Percentiles rank a stretch among this genome's conserved stretches.
phyloP scores from a whole-genome alignment of 495 filamentous ascomycete species.

The Rhypophila decipiens region DNA sequence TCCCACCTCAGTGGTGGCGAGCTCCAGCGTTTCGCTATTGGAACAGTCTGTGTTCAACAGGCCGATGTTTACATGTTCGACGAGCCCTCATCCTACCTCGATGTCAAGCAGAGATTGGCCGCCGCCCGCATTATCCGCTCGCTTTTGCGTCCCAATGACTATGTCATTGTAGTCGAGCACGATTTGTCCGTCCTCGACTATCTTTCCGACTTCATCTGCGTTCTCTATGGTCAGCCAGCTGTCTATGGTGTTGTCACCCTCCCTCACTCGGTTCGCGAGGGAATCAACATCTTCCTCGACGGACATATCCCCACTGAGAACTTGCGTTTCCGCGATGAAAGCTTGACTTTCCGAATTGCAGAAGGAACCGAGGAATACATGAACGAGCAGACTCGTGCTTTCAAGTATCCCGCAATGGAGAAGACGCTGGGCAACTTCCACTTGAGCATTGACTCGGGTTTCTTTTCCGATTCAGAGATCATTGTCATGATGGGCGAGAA shows the following conservation, averaged over 20 bases:
- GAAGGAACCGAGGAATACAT: conserved; percentile 90
- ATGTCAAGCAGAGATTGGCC: conserved; percentile 93
- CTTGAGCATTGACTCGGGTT: conserved; percentile 69
- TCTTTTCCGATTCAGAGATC: conserved; percentile 96
- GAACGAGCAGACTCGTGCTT: conserved; percentile 75
- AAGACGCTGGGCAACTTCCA: conserved; percentile 92
- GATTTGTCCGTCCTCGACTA: conserved; percentile 97
- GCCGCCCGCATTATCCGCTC: conserved; percentile 88
- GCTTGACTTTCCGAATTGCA: conserved; percentile 89
- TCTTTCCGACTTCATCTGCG: conserved; percentile 95
- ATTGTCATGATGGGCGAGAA: conserved; percentile 99
- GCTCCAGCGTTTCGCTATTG: conserved; percentile 95
- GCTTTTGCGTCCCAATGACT: conserved; percentile 79
- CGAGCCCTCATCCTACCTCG: conserved; percentile 95
- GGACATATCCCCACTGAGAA: conserved; percentile 98
- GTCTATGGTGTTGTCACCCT: conserved; percentile 98
- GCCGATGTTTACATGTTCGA: conserved; percentile 99
- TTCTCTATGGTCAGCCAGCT: conserved; percentile 90
- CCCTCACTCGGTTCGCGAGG: conserved; percentile 92
- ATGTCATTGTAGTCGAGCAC: conserved; percentile 98
- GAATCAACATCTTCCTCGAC: conserved; percentile 99
- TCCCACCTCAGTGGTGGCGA: conserved; percentile 90
- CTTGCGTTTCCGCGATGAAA: conserved; percentile 95
- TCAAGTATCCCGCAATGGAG: conserved; percentile 82
- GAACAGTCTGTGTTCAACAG: conserved; percentile 88